phyloP scores from a whole-genome alignment of 306 rosid species.

The Corylus americana region DNA sequence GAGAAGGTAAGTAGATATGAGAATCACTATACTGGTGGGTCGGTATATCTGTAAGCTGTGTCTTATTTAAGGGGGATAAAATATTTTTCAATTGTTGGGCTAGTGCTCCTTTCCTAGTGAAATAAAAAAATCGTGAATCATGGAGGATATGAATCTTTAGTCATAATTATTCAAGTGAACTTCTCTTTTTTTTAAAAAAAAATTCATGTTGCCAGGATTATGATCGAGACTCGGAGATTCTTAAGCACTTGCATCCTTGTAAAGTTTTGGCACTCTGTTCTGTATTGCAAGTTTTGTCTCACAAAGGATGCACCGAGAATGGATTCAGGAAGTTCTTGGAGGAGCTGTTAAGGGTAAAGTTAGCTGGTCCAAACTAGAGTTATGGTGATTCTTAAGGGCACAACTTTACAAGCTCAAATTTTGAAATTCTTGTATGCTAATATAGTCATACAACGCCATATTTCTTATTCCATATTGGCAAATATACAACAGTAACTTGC shows the following conservation, averaged over 20 bases:
- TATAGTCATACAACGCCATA: not conserved
- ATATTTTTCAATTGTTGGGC: not conserved
- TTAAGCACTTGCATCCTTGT: constrained; percentile 55
- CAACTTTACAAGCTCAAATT: too few relatives aligned
- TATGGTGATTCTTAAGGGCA: too few relatives aligned
- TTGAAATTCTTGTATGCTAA: not conserved
- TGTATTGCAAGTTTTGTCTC: constrained; percentile 46
- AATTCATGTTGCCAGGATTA: constrained; percentile 60
- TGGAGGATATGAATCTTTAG: not conserved
- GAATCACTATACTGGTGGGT: not conserved
- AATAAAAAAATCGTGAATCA: not conserved
- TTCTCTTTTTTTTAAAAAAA: not conserved
- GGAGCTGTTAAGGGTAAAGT: constrained; percentile 36
- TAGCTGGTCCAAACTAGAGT: constrained; percentile 15
- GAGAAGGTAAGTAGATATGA: constrained; percentile 64
- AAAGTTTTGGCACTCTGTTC: constrained; percentile 64
- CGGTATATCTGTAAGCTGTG: not conserved
- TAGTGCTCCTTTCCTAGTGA: not conserved
- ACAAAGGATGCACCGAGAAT: constrained; percentile 47
- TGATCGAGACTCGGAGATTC: constrained; percentile 73
- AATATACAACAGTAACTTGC: not conserved
- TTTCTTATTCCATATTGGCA: not conserved
- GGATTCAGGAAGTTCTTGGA: constrained; percentile 61
- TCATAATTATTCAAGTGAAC: not conserved
- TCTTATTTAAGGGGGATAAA: not conserved